phyloP scores from a whole-genome alignment of 2,329 filamentous ascomycete species.

The Colletotrichum filicis region DNA sequence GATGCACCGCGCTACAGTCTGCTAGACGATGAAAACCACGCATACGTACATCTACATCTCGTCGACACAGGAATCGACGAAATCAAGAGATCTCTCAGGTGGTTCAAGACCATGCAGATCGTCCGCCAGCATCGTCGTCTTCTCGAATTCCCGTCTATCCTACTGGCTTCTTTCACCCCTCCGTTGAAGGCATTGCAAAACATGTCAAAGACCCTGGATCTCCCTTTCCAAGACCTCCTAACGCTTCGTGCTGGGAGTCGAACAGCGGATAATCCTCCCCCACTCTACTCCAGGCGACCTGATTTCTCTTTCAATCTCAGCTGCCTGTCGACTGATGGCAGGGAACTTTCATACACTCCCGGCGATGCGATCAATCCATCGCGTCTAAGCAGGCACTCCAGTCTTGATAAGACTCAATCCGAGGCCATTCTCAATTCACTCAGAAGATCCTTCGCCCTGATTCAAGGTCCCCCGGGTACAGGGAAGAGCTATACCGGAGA shows the following conservation, averaged over 20 bases:
- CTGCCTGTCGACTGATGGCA: conserved; percentile 41
- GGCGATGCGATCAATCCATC: conserved; percentile 34
- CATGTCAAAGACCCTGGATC: conserved; percentile 53
- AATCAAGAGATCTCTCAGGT: conserved; percentile 41
- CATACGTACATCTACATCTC: conserved; percentile 47
- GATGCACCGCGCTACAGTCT: conserved; percentile 39
- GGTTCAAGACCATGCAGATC: conserved; percentile 40
- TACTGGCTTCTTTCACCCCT: conserved; percentile 67
- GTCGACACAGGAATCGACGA: conserved; percentile 38
- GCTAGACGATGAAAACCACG: conserved; percentile 42
- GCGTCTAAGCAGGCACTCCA: conserved; percentile 47
- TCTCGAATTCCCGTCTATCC: conserved; percentile 71
- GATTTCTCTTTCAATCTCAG: conserved; percentile 62
- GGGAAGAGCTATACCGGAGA: conserved; percentile 74
- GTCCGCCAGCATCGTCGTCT: conserved; percentile 45
- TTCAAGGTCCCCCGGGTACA: conserved; percentile 78
- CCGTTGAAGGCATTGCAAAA: conserved; percentile 66
- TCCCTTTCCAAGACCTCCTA: conserved; percentile 63
- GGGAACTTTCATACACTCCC: conserved; percentile 38
- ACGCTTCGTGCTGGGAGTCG: conserved; percentile 42
- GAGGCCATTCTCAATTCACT: conserved; percentile 64
- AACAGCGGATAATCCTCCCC: conserved; percentile 46
- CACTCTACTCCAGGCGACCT: conserved; percentile 59
- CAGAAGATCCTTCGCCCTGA: conserved; percentile 64
- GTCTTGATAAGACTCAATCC: conserved; percentile 64